Base-by-base conservation (phyloP, 768 basidiomycete genomes). In the Psilocybe cubensis region DNA sequence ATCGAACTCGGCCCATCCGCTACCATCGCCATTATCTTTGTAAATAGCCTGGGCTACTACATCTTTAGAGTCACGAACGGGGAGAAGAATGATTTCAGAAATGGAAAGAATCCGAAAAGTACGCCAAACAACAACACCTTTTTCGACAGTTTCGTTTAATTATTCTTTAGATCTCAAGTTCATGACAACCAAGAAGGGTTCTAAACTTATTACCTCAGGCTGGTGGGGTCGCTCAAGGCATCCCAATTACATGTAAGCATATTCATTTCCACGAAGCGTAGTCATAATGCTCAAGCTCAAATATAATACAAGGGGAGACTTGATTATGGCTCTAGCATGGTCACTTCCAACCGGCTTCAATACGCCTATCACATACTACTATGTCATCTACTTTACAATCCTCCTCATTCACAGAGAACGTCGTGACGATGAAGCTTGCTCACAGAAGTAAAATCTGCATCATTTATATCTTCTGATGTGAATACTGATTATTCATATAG, bases 141-240 rank as follows among this genome's bases (percentile, higher is more conserved):
- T 40, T 17, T 41, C 18, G 17, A 35, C 1, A 1, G 4, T n/a
- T 38, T 31, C 35, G 5, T 44, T 35, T 69, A 48, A 56, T 17
- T 28, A 48, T 23, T 49, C 14, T 18, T 9, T 63, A 96, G 95
- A 92, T 68, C 77, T 96, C 18, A 74, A 81, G 60, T 96, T 75
- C 67, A 84, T 98, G 70, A 79, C 84, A 40, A 98, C 97, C 1
- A 83, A 86, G 61, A 83, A 85, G 17, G 97, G 97, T 12, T 88
- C 92, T 2, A 97, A 94, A 71, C 80, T 99, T 29, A 82, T 99
- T 24, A 96, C 87, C 25, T 92, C 92, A 3, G 97, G 97, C 6
- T 98, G 97, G 97, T 99, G 97, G 97, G 96, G 96, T 8, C 73
- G 82, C 48, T 96, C 91, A 0, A 83, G 92, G 38, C 97, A 99